Evolutionary conservation across 345 rosid species (phyloP), one percentile per base, ranked within the genome.

Genomic region (Corymbia maculata): DNA sequence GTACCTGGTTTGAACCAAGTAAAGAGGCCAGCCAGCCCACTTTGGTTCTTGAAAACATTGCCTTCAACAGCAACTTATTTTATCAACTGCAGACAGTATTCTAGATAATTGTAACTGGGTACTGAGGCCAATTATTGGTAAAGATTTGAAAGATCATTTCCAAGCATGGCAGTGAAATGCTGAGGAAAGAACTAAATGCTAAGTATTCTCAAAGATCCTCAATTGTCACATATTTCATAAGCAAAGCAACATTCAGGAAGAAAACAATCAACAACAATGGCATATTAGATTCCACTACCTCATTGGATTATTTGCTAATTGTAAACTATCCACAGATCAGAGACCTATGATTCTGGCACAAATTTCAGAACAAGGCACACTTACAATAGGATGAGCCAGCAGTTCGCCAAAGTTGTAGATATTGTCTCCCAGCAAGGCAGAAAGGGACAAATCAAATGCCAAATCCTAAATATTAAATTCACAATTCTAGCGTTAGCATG

Each of bases 351-450:
- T 75, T 75, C 84, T 75, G 49, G 42, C 49, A 68, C 7, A 87
- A 9, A 75, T 75, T 75, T 26, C 49, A 49, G 26, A 85, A 85
- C 28, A 28, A 5, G 30, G 85, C 49, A 84, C 52, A 89, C 99
- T 96, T 95, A 98, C 99, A 91, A 98, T 93, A 55, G 99, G 99
- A 93, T 98, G 99, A 87, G 99, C 99, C 88, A 97, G 96, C 90
- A 98, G 92, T 92, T 98, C 99, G 47, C 99, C 99, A 85, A 97
- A 98, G 94, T 98, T 98, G 95, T 96, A 98, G 91, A 98, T 97
- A 91, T 96, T 96, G 89, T 98, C 99, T 90, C 99, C 99, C 94
- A 98, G 92, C 89, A 98, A 94, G 30, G 99, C 99, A 89, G 99
- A 95, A 82, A 98, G 98, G 86, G 99, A 98, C 75, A 98, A 93